Conservation (phyloP, 768 basidiomycete genomes). For the Lactarius indigo region DNA sequence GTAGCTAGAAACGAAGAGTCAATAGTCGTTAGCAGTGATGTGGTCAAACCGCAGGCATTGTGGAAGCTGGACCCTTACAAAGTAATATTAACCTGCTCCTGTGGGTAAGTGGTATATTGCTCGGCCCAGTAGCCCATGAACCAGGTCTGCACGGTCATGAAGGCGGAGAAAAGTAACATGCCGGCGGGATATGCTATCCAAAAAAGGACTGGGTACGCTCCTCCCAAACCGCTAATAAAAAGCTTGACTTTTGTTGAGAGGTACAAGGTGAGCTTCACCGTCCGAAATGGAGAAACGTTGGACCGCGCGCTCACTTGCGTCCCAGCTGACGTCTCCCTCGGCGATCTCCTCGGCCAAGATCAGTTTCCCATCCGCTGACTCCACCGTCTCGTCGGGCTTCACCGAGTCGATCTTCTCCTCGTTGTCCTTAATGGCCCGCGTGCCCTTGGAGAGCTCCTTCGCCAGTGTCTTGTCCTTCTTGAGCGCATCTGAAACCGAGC, state of each 20-base stretch:
- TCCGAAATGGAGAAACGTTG: not conserved
- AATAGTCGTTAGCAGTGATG: not conserved
- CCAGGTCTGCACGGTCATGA: constrained; percentile 36
- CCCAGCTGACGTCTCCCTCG: constrained; percentile 54
- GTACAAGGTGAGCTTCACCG: constrained; percentile 18
- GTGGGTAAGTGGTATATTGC: constrained; percentile 36
- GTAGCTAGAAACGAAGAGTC: constrained; percentile 39
- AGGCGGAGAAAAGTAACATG: constrained; percentile 28
- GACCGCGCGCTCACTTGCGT: constrained; percentile 34
- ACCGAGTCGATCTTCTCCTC: constrained; percentile 29
- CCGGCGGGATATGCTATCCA: constrained; percentile 30
- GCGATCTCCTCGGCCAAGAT: constrained; percentile 62
- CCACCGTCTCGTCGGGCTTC: constrained; percentile 22
- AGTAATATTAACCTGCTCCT: constrained; percentile 35
- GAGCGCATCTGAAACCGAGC: constrained; percentile 47
- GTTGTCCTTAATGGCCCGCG: constrained; percentile 28
- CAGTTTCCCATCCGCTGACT: constrained; percentile 48
- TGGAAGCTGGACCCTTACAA: constrained; percentile 31
- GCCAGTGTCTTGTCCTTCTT: constrained; percentile 37
- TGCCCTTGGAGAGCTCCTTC: constrained; percentile 29
- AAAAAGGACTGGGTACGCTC: constrained; percentile 32
- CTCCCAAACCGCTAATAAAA: constrained; percentile 31
- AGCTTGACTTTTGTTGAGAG: constrained; percentile 30
- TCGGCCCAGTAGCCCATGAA: constrained; percentile 45
- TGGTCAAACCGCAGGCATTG: not conserved